A percentile compares a stretch with the other conserved stretches of the same genome.
Evolutionary conservation across 2,329 filamentous ascomycete genomes (phyloP).

Genomic region (Dactylellina sp.): DNA sequence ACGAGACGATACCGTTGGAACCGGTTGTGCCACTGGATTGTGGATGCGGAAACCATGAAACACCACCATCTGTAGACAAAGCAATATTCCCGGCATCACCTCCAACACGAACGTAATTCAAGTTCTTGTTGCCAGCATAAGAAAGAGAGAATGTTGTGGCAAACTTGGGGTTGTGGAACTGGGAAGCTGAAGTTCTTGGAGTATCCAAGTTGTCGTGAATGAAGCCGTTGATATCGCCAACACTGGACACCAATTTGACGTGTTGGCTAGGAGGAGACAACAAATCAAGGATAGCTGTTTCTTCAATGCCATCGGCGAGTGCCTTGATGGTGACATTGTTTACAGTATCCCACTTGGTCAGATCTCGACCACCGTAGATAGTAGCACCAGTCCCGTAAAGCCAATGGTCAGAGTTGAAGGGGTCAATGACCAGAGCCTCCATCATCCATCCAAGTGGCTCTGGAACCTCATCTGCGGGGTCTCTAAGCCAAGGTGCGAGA

Average conservation of each 20-base stretch:
- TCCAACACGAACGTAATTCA: constrained; percentile 68
- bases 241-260: constrained; percentile 66
- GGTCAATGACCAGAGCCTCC: constrained; percentile 71
- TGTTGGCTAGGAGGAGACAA: constrained; percentile 67
- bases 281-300: constrained; percentile 68
- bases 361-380: constrained; percentile 69
- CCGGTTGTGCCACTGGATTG: constrained; percentile 66
- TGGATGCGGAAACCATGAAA: constrained; percentile 66
- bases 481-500: constrained; percentile 70
- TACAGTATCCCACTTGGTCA: constrained; percentile 69
- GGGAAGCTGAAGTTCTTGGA: constrained; percentile 63
- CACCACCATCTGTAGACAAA: constrained; percentile 68
- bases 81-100: constrained; percentile 65
- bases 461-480: constrained; percentile 61
- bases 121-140: constrained; percentile 61
- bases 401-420: constrained; percentile 72
- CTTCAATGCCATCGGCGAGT: constrained; percentile 70
- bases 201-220: constrained; percentile 64
- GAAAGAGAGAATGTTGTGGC: constrained; percentile 66
- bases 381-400: constrained; percentile 71
- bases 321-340: constrained; percentile 68
- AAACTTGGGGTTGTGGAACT: constrained; percentile 68
- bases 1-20: constrained; percentile 67
- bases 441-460: constrained; percentile 73
- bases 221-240: constrained; percentile 69